These are phyloP conservation scores for Scedosporium minutisporum DNA, from an alignment of 2,329 filamentous ascomycete species.

Conservation along the genomic window DNA sequence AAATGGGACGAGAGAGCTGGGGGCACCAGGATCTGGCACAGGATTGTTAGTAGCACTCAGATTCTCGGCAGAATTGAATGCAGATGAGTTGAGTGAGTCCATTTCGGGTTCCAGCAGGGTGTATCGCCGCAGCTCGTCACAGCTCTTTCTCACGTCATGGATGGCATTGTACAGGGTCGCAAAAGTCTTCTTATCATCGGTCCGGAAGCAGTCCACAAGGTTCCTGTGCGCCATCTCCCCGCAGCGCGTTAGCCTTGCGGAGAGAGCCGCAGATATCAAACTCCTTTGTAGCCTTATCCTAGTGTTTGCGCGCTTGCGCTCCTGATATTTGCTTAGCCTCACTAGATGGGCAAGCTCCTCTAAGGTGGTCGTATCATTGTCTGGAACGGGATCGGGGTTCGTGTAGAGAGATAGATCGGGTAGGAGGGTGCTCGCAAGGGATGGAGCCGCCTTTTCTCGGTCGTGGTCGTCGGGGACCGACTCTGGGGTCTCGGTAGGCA, in stretches of 20 bases:
- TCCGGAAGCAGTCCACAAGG: constrained; percentile 67
- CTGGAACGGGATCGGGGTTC: constrained; percentile 49
- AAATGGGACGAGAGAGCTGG: constrained; percentile 43
- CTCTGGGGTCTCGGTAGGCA: neutral
- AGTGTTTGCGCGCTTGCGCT: constrained; percentile 66
- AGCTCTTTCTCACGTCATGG: constrained; percentile 69
- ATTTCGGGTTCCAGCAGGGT: constrained; percentile 64
- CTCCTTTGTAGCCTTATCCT: constrained; percentile 65
- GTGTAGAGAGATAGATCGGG: constrained; percentile 58
- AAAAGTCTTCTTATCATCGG: constrained; percentile 71
- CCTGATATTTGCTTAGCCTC: constrained; percentile 69
- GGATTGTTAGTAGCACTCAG: constrained; percentile 29
- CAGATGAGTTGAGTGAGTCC: constrained; percentile 41
- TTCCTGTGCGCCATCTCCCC: constrained; percentile 67
- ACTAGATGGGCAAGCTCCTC: constrained; percentile 72
- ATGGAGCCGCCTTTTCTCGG: neutral
- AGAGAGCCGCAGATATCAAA: constrained; percentile 65
- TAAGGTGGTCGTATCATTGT: constrained; percentile 58
- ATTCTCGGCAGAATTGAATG: constrained; percentile 36
- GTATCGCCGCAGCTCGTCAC: constrained; percentile 61
- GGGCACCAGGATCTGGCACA: constrained; percentile 26
- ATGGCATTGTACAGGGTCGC: constrained; percentile 65
- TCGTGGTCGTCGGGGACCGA: neutral
- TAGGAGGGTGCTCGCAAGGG: constrained; percentile 38
- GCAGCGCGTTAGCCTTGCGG: constrained; percentile 63